These are phyloP conservation scores for Corynespora cassiicola DNA, from an alignment of 2,329 filamentous ascomycete genomes.

Conservation along the genomic window DNA sequence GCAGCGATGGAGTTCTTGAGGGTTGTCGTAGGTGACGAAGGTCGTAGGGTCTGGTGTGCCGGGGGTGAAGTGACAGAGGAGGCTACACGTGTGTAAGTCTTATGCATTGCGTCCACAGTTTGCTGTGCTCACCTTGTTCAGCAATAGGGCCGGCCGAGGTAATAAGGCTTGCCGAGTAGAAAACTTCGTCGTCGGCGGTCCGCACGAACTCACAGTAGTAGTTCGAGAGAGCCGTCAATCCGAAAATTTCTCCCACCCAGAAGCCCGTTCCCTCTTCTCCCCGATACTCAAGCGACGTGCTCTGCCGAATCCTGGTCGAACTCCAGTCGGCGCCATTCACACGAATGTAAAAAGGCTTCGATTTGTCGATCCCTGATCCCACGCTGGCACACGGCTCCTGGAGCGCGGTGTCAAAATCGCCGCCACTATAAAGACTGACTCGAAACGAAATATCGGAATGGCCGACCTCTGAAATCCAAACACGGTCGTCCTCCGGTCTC, in stretches of 20 bases:
- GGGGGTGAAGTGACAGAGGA: slow-evolving; percentile 51
- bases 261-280: slow-evolving; percentile 57
- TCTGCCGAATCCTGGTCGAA: slow-evolving; percentile 71
- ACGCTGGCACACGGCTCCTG: slow-evolving; percentile 44
- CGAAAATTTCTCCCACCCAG: slow-evolving; percentile 74
- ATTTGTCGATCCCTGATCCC: slow-evolving; percentile 65
- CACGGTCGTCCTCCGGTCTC: slow-evolving; percentile 71
- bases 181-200: slow-evolving; percentile 67
- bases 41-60: slow-evolving; percentile 69
- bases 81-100: slow-evolving; percentile 15
- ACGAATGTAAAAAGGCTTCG: slow-evolving; percentile 79
- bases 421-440: slow-evolving; percentile 68
- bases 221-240: slow-evolving; percentile 73
- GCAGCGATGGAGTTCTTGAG: slow-evolving; percentile 77
- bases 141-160: slow-evolving; percentile 66
- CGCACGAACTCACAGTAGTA: slow-evolving; percentile 82
- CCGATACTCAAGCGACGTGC: slow-evolving; percentile 54
- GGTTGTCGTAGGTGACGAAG: slow-evolving; percentile 78
- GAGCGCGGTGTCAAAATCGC: slow-evolving; percentile 46
- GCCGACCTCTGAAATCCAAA: slow-evolving; percentile 83
- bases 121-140: slow-evolving; percentile 59
- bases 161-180: slow-evolving; percentile 76
- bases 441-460: slow-evolving; percentile 80
- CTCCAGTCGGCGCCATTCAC: slow-evolving; percentile 84
- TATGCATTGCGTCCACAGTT: slow-evolving; percentile 4